These are phyloP conservation scores for Prunus armeniaca DNA, from an alignment of 306 rosid species.

Conservation along the genomic window DNA sequence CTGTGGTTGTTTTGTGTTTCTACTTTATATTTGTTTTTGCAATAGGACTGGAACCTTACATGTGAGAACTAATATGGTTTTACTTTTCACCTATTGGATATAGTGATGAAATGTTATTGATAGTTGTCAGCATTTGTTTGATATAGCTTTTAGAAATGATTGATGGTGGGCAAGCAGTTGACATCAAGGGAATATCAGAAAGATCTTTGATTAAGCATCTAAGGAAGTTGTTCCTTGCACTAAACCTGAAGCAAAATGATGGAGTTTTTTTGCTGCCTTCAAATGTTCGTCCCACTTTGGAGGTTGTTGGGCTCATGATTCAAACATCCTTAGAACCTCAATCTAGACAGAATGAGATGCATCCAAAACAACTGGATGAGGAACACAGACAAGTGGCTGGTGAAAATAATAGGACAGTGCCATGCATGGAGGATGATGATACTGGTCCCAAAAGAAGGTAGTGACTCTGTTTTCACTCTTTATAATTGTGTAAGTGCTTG, in stretches of 20 bases:
- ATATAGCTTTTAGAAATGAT: conserved; percentile 82
- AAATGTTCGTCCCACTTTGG: conserved; percentile 64
- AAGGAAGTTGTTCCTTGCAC: conserved; percentile 66
- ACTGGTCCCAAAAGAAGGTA: conserved; percentile 62
- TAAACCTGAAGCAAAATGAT: conserved; percentile 64
- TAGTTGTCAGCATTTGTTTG: conserved; percentile 16
- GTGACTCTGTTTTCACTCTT: conserved; percentile 3
- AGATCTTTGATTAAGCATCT: conserved; percentile 53
- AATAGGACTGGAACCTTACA: background rate
- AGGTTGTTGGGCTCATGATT: conserved; percentile 63
- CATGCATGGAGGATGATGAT: conserved; percentile 42
- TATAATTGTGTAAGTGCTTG: background rate
- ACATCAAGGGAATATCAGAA: conserved; percentile 81
- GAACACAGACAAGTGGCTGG: conserved; percentile 31
- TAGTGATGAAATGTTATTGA: background rate
- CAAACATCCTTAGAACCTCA: conserved; percentile 28
- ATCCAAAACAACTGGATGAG: conserved; percentile 30
- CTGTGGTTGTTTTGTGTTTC: background rate
- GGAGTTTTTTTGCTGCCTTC: conserved; percentile 64
- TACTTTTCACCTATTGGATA: background rate
- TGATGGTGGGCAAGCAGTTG: conserved; percentile 94
- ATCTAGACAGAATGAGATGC: conserved; percentile 35
- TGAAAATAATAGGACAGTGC: conserved; percentile 23
- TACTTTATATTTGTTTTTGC: background rate
- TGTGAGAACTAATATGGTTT: background rate